Evolutionary conservation across 1,139 yeast species (phyloP).

Genomic region (Groenewaldozyma sp.): DNA sequence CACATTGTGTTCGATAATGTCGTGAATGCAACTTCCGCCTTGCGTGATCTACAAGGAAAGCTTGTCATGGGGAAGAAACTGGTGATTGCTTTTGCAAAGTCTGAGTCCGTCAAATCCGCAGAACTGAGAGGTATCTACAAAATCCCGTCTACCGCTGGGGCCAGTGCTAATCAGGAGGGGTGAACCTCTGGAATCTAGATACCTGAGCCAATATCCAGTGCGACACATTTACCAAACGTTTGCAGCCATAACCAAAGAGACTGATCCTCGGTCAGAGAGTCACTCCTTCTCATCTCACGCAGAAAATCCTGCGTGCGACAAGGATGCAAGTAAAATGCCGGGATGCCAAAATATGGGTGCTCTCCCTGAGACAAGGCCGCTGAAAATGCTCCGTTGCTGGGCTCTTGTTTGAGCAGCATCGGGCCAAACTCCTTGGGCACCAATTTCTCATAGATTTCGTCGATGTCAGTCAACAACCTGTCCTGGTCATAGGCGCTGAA

Average conservation of each 20-base stretch:
- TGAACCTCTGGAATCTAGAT: too few relatives aligned
- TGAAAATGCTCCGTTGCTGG: not conserved
- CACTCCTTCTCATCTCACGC: conserved; percentile 1
- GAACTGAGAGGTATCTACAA: conserved; percentile 26
- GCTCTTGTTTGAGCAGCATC: not conserved
- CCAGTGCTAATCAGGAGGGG: too few relatives aligned
- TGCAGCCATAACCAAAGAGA: conserved; percentile 20
- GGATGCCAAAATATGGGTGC: conserved; percentile 27
- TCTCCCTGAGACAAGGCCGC: conserved; percentile 23
- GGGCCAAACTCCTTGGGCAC: conserved; percentile 10
- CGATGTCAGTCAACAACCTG: conserved; percentile 14
- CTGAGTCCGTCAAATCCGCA: conserved; percentile 27
- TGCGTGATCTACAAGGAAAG: conserved; percentile 40
- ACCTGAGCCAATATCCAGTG: conserved; percentile 10
- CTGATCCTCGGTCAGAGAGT: conserved; percentile 1
- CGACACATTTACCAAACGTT: conserved; percentile 20
- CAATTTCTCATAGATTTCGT: conserved; percentile 11
- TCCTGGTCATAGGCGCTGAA: conserved; percentile 18
- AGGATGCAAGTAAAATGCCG: conserved; percentile 31
- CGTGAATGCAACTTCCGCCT: conserved; percentile 46
- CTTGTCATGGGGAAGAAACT: conserved; percentile 50
- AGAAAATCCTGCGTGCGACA: conserved; percentile 27
- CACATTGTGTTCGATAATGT: conserved; percentile 49
- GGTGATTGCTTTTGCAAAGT: conserved; percentile 39
- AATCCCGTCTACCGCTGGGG: too few relatives aligned